These are phyloP conservation scores for Papiliotrema fonsecae DNA, from an alignment of 1,284 basidiomycete genomes.

Conservation along the genomic window DNA sequence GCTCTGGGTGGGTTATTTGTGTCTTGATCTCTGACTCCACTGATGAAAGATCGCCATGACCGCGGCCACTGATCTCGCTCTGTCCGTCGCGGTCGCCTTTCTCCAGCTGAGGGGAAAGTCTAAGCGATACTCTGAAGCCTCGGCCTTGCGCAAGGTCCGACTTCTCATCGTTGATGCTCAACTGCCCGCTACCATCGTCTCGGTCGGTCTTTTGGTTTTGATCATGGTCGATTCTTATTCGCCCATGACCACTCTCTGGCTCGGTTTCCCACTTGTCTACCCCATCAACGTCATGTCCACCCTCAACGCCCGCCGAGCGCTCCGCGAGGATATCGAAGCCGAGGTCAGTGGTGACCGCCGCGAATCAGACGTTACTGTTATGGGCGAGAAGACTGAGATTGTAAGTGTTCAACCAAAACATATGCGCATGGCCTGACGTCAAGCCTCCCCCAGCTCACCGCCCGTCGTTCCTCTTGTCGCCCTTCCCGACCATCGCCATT, in stretches of 20 bases:
- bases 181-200: neutral
- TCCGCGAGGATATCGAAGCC: conserved; percentile 1
- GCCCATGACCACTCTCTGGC: conserved; percentile 1
- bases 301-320: neutral
- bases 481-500: conserved; percentile 5
- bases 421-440: neutral
- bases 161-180: neutral
- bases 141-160: neutral
- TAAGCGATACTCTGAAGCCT: neutral
- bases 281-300: conserved; percentile 4
- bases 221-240: neutral
- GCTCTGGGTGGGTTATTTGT: neutral
- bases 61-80: neutral
- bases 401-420: neutral
- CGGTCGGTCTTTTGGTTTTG: neutral
- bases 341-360: neutral
- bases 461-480: conserved; percentile 2
- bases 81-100: neutral
- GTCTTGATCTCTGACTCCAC: neutral
- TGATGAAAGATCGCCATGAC: conserved; percentile 1
- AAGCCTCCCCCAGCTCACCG: conserved; percentile 3
- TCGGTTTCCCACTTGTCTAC: conserved; percentile 6
- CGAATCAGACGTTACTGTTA: neutral
- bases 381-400: neutral
- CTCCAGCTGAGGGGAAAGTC: conserved; percentile 1